phyloP scores from a whole-genome alignment of 78 protist genomes.

The Chrysochromulina tobinii region DNA sequence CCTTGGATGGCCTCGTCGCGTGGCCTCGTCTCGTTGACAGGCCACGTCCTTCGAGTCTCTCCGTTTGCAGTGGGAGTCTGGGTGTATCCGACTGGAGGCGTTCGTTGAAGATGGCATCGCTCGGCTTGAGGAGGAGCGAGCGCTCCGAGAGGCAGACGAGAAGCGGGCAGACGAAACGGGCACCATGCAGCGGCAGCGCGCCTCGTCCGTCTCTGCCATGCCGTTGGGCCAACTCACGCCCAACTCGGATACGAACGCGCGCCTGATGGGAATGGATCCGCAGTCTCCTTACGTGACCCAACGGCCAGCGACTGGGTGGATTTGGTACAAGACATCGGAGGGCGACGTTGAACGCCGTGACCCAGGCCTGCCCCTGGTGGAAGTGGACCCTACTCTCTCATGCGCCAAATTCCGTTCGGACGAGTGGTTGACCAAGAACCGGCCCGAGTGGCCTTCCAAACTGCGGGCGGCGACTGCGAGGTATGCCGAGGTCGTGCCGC shows the following conservation, averaged over 20 bases:
- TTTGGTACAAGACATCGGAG: neutral
- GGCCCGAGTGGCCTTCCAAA: neutral
- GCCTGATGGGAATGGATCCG: neutral
- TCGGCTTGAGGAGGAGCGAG: neutral
- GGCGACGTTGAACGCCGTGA: constrained; percentile 9
- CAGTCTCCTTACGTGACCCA: neutral
- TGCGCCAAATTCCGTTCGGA: neutral
- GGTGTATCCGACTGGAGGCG: constrained; percentile 6
- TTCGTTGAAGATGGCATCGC: neutral
- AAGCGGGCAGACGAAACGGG: neutral
- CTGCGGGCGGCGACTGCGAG: neutral
- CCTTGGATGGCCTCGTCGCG: too few species aligned
- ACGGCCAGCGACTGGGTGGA: neutral
- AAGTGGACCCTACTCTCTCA: neutral
- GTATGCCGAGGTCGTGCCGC: neutral
- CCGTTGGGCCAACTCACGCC: neutral
- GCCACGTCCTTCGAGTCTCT: too few species aligned
- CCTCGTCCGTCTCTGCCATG: neutral
- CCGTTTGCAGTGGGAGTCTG: neutral
- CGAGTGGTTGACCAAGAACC: neutral
- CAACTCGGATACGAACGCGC: neutral
- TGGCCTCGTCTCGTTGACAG: too few species aligned
- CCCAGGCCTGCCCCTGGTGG: neutral
- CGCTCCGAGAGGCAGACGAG: neutral
- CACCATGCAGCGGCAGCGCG: neutral